Evolutionary conservation across 371 early-diverging fungal genomes (phyloP), one percentile per base, ranked within the genome.

Genomic region (Lichtheimia hyalospora): DNA sequence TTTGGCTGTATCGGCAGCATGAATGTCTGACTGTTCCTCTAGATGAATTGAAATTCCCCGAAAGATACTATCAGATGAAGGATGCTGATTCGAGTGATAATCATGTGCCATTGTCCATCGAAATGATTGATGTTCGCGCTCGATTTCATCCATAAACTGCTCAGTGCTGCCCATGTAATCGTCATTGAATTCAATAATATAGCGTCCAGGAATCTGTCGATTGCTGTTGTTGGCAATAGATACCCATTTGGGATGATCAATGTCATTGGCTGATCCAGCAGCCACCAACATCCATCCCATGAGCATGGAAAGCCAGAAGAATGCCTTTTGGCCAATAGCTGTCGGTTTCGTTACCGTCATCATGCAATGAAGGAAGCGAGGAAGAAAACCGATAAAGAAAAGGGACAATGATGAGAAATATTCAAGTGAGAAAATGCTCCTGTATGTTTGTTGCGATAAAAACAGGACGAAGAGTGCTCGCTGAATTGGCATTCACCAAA

Each of bases 131-230:
- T 67, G 58, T 12, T 70, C 64, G 7, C 59, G 48, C 15, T 68
- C 63, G n/a, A 68, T 16, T 24, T 60, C 66, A 14, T 58, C 52
- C 0, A 77, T 46, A 60, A 71, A 69, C 14, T 68, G 61, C 3
- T 58, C 24, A 3, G 71, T 57, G 4, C 64, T 60, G 5, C 74
- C 74, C 14, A 48, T 12, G 48, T 59, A 71, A 5, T 25, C 16
- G 23, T 72, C 63, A 5, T 58, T 64, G 39, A 77, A 73, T 50
- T 77, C 77, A 27, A 73, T 66, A 18, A 77, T 77, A 42, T 65
- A 77, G 16, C 74, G 61, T 3, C 71, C 71, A 12, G 77, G 65
- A n/a, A 77, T 42, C 16, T 50, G 46, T 5, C 24, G 24, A 3
- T 7, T 25, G 34, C n/a, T 50, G 25, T 20, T 49, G 44, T 18